Base-by-base conservation (phyloP, 169 alveolate genomes). In the Sarcocystis neurona region DNA sequence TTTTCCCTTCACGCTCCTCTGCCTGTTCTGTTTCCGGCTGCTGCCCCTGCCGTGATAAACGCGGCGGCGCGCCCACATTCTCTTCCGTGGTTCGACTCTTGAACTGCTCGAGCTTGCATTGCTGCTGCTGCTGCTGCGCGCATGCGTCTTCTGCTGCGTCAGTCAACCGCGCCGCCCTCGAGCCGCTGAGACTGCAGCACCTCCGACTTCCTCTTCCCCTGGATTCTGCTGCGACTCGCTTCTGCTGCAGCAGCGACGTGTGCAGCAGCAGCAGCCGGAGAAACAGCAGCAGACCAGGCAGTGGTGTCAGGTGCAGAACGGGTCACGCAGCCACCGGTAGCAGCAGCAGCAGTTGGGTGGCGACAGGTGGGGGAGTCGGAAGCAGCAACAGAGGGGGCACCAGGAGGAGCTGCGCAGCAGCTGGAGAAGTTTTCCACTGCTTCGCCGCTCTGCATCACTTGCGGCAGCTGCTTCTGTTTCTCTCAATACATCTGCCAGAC, bases 401-500 rank as follows among this genome's bases (percentile, higher is more conserved):
- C 12, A 23, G 23, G 23, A 53, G 66, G 23, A 53, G 66, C n/a
- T n/a, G 23, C 12, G 66, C 12, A 53, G 23, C 12, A 23, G 23
- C 12, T 15, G 66, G 23, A 53, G 66, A 47, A 5, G 34, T 39
- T 1, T 72, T 41, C 27, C 82, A 72, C 82, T 72, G 82, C 56
- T 15, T 39, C 56, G 47, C 82, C 12, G 47, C 82, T 2, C 56
- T 72, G 43, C 41, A 23, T 39, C 82, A 72, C 23, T 18, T 72
- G 1, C 82, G 82, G 3, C 82, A 72, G 82, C 47, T 72, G 58
- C 56, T 72, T 1, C 56, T 72, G 2, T 32, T 41, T 32, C 82
- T 72, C 56, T 72, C 82, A 5, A 47, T 53, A 10, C 56, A 41
- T 20, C 34, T 72, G 58, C 47, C 56, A n/a, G n/a, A n/a, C n/a